Evolutionary conservation across 2,329 filamentous ascomycete species (phyloP).

Genomic region (Botrytis fabae): DNA sequence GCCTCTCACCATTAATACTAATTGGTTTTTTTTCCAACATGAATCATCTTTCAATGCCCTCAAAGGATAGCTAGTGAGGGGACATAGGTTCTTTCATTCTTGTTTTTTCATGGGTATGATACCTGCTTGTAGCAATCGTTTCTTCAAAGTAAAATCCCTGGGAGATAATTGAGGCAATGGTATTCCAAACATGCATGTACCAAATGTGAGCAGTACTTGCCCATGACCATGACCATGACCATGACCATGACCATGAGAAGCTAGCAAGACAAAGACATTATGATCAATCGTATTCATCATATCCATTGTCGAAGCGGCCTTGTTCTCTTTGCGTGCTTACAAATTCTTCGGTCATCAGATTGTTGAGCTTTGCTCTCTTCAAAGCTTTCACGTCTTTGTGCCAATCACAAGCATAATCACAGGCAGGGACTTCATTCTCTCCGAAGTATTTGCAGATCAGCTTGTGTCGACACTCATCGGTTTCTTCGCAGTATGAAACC

Average conservation of each 20-base stretch:
- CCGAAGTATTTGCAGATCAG: constrained; percentile 78
- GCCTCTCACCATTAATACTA: neutral
- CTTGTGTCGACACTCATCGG: constrained; percentile 70
- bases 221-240: neutral
- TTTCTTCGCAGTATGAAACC: constrained; percentile 79
- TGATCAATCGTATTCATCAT: constrained; percentile 48
- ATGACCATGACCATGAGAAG: neutral
- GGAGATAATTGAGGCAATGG: neutral
- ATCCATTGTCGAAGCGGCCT: constrained; percentile 57
- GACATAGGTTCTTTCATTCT: neutral
- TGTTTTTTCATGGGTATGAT: neutral
- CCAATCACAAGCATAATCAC: constrained; percentile 76
- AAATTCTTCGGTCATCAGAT: constrained; percentile 61
- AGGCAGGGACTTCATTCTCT: constrained; percentile 58
- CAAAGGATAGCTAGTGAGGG: neutral
- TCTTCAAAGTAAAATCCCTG: neutral
- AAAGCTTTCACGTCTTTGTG: constrained; percentile 67
- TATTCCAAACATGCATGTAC: neutral
- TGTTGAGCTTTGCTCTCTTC: constrained; percentile 55
- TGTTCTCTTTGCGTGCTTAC: constrained; percentile 62
- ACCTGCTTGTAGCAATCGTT: neutral
- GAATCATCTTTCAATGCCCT: neutral
- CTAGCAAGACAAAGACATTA: neutral
- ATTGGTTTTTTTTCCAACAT: neutral
- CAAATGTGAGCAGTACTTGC: neutral